Percentiles rank a stretch among this genome's conserved stretches.
Conservation (phyloP, 768 basidiomycete genomes). For the Kwoniella sp. region DNA sequence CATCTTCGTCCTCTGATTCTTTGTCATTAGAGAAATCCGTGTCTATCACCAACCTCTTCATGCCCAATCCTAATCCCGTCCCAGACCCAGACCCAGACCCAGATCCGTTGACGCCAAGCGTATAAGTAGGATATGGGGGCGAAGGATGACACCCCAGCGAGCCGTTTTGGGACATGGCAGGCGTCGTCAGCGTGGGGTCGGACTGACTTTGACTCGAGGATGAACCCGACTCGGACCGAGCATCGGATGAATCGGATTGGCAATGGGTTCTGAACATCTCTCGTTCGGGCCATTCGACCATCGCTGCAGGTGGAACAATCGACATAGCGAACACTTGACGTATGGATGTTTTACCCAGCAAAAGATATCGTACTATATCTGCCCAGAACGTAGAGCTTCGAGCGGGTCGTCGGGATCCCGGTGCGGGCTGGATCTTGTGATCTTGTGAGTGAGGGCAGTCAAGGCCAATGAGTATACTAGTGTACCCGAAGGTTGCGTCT, state of each 20-base stretch:
- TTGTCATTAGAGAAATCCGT: constrained; percentile 17
- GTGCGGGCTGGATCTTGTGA: no score
- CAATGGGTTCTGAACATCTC: not conserved
- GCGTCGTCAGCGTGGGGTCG: not conserved
- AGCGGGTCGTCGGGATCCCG: no score
- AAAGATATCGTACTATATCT: no score
- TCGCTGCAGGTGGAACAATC: not conserved
- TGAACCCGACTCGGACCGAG: not conserved
- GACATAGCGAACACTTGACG: not conserved
- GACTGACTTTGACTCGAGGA: not conserved
- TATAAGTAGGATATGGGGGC: not conserved
- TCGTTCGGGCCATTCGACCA: not conserved
- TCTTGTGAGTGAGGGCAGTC: no score
- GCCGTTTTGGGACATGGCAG: not conserved
- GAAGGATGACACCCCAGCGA: not conserved
- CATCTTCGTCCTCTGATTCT: constrained; percentile 17
- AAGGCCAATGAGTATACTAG: no score
- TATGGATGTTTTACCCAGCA: no score
- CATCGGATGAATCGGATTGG: not conserved
- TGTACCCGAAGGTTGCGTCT: no score
- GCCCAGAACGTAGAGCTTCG: no score
- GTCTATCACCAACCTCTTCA: constrained; percentile 10
- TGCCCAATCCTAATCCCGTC: constrained; percentile 7
- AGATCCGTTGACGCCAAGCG: no score
- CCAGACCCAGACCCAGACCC: no score